Evolutionary conservation across 2,329 filamentous ascomycete genomes (phyloP).

Genomic region (Aspergillus pseudoterreus): DNA sequence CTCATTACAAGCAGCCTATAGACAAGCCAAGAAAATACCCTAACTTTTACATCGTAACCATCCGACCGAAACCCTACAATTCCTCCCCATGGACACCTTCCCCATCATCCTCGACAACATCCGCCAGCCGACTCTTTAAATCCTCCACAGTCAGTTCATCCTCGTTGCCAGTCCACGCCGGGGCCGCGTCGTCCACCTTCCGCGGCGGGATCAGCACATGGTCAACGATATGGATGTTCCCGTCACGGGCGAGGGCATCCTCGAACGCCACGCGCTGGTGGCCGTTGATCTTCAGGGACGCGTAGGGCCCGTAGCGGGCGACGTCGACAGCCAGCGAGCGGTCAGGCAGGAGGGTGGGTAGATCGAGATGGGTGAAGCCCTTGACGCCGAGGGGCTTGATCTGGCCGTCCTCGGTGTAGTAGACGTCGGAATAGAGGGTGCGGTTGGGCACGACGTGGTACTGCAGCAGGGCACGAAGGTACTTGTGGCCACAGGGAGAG

Average conservation of each 20-base stretch:
- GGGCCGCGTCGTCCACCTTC: constrained; percentile 26
- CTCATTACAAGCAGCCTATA: neutral
- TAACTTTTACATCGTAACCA: neutral
- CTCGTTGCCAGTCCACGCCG: constrained; percentile 5
- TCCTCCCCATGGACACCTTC: neutral
- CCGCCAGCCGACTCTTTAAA: constrained; percentile 16
- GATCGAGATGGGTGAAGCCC: constrained; percentile 52
- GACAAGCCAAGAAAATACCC: too few relatives aligned
- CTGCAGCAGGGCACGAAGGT: constrained; percentile 3
- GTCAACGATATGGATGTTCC: constrained; percentile 74
- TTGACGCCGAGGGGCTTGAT: constrained; percentile 18
- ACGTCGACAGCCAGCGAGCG: constrained; percentile 70
- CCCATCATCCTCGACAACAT: constrained; percentile 10
- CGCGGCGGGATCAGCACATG: constrained; percentile 74
- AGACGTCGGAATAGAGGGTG: constrained; percentile 63
- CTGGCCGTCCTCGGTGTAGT: constrained; percentile 57
- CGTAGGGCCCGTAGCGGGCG: constrained; percentile 62
- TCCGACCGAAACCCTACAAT: neutral
- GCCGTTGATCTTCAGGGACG: constrained; percentile 72
- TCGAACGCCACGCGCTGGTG: constrained; percentile 61
- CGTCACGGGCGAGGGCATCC: constrained; percentile 72
- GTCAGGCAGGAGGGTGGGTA: constrained; percentile 68
- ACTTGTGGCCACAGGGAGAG: constrained; percentile 1
- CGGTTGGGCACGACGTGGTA: constrained; percentile 6
- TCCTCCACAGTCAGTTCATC: constrained; percentile 18